These are phyloP conservation scores for Jatropha curcas DNA, from an alignment of 345 rosid species.

Conservation along the genomic window DNA sequence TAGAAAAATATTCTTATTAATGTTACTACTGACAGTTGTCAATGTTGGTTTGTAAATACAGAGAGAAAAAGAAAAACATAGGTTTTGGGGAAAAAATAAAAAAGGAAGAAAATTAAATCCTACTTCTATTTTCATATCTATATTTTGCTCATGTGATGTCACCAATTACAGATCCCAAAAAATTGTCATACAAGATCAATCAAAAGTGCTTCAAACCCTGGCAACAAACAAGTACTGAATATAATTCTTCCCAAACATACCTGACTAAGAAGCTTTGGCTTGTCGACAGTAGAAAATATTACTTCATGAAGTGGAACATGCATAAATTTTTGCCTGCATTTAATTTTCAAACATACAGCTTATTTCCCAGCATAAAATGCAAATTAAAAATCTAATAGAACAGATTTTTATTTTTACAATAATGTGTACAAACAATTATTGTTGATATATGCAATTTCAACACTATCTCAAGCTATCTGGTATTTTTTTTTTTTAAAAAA, in stretches of 20 bases:
- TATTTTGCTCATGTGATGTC: neutral
- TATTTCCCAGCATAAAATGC: constrained; percentile 5
- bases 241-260: constrained; percentile 30
- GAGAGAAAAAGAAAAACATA: neutral
- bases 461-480: neutral
- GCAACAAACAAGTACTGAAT: neutral
- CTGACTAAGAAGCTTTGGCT: constrained; percentile 79
- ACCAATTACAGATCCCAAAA: neutral
- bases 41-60: neutral
- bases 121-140: too few relatives aligned
- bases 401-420: neutral
- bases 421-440: neutral
- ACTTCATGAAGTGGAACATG: constrained; percentile 60
- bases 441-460: neutral
- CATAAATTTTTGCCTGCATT: constrained; percentile 49
- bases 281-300: constrained; percentile 66
- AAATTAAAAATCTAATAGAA: constrained; percentile 11
- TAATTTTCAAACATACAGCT: constrained; percentile 19
- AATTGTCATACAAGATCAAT: neutral
- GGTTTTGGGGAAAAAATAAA: neutral
- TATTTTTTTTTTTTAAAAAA: too few relatives aligned
- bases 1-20: neutral
- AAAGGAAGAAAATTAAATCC: too few relatives aligned
- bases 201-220: neutral
- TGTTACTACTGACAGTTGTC: too few relatives aligned